Percentiles rank a stretch among this genome's conserved stretches.
These are phyloP conservation scores for Rhododendron vialii DNA, from an alignment of 148 eudicot species.

Conservation along the genomic window DNA sequence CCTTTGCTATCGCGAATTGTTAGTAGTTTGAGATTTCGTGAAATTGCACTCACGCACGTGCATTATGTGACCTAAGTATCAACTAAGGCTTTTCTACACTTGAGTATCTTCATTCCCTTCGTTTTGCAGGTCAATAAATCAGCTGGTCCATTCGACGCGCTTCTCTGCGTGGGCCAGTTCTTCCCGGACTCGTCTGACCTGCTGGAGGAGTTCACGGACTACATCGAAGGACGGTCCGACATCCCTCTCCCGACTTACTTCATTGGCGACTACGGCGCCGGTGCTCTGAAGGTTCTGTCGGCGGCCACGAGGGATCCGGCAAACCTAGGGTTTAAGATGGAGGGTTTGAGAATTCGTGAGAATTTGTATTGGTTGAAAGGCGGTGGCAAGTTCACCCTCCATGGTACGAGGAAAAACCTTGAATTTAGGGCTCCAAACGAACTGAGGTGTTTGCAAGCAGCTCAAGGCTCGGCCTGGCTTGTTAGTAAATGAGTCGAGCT, in stretches of 20 bases:
- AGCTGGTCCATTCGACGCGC: constrained; percentile 87
- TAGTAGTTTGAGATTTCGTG: neutral
- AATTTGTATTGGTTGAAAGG: constrained; percentile 91
- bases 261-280: constrained; percentile 84
- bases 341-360: constrained; percentile 63
- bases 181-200: constrained; percentile 71
- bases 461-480: no score
- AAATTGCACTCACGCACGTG: no score
- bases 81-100: neutral
- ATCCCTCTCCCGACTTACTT: constrained; percentile 81
- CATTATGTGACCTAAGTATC: neutral
- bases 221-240: constrained; percentile 55
- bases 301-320: constrained; percentile 44
- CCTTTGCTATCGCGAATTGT: neutral
- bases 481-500: no score
- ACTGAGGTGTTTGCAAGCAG: no score
- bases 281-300: constrained; percentile 52
- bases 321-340: constrained; percentile 87
- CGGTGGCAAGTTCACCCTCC: constrained; percentile 69
- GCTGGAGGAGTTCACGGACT: constrained; percentile 65
- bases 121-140: constrained; percentile 81
- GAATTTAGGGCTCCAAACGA: neutral
- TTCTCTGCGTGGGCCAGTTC: constrained; percentile 92
- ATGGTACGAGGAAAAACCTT: constrained; percentile 32
- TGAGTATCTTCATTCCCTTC: neutral